Evolutionary conservation across 2,329 filamentous ascomycete species (phyloP), one percentile per base, ranked within the genome.

Genomic region (Neofusicoccum cordaticola): DNA sequence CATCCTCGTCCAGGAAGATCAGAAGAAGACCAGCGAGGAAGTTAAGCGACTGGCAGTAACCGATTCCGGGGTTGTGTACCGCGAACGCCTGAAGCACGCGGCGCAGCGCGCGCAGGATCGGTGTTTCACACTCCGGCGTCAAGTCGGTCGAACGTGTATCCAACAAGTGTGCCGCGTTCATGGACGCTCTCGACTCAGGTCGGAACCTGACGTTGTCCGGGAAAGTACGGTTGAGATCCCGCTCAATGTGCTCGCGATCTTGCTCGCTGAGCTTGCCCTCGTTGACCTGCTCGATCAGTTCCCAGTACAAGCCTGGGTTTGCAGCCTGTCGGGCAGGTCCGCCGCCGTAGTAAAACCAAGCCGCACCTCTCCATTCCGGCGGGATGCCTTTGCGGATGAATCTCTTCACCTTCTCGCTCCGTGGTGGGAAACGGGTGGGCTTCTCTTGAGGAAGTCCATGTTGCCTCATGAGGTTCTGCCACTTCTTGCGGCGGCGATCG

Each of bases 301-400:
- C 83, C 61, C 88, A 85, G 74, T 97, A 98, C 15, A 94, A 80
- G 1, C 91, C 91, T 4, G 87, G 85, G 70, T 96, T 86, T 72
- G 91, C 89, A 60, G 87, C 85, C 66, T 97, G 77, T 68, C 92
- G 90, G 51, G 88, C 87, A 27, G 92, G 92, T 1, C 94, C 94
- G 19, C 92, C 92, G 11, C 93, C 92, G 74, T 97, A 98, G 80
- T 91, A 97, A 77, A 96, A 98, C 94, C 94, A 98, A 51, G 94
- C 94, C 5, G 91, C 90, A n/a, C 94, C 94, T 72, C 94, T 87
- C 88, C 93, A 96, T 69, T 97, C 92, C 0, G 93, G 92, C 2
- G 94, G 94, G 57, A 97, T 94, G 15, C 94, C 94, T 77, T 97
- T 98, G 60, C 93, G 88, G 56, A 97, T 86, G 74, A 95, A 97